These are phyloP conservation scores for Fagus sylvatica DNA, from an alignment of 306 rosid genomes.

Conservation along the genomic window DNA sequence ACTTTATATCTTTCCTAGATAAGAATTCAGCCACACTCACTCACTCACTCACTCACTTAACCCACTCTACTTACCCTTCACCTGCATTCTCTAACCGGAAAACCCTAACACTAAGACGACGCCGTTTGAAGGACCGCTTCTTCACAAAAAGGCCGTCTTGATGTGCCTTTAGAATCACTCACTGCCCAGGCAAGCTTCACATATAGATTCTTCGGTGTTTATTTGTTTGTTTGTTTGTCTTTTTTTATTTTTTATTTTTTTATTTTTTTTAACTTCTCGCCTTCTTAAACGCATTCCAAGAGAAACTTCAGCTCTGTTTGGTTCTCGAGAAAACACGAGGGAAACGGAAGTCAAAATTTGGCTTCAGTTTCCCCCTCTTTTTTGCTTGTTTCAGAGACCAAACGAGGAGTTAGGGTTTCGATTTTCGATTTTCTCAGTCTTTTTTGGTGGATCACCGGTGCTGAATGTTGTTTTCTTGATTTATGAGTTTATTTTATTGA, in stretches of 20 bases:
- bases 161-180: not conserved
- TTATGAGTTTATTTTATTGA: not conserved
- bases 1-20: not conserved
- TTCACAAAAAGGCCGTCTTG: not conserved
- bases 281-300: not conserved
- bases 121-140: not conserved
- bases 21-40: not conserved
- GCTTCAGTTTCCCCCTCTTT: not conserved
- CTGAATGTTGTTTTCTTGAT: not conserved
- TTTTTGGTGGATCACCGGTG: not conserved
- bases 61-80: not conserved
- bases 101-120: not conserved
- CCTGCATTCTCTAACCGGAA: not conserved
- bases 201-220: not conserved
- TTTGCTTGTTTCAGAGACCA: not conserved
- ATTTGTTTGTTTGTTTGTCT: no score
- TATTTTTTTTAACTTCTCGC: not conserved
- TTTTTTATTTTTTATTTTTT: not conserved
- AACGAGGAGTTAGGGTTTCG: constrained; percentile 6
- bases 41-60: not conserved
- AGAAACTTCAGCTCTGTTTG: not conserved
- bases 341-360: not conserved
- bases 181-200: not conserved
- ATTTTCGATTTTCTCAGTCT: not conserved
- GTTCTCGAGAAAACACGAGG: not conserved